phyloP scores from a whole-genome alignment of 495 filamentous ascomycete genomes.

The Neurospora tetraspora region DNA sequence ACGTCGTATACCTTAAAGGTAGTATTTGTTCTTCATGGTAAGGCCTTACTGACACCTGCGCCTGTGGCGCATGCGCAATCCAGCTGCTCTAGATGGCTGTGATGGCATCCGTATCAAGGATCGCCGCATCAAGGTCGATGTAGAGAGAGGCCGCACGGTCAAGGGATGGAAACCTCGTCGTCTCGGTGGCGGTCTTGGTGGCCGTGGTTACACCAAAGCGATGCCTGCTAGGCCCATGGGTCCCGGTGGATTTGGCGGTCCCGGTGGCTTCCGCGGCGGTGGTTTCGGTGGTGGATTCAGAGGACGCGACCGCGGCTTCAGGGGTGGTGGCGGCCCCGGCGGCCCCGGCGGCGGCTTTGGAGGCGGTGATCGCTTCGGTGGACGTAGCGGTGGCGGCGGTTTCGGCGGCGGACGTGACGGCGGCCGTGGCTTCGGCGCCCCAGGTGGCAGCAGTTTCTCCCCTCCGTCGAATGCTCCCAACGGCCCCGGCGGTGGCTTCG shows the following conservation, averaged over 20 bases:
- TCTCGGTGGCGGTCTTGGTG: constrained; percentile 85
- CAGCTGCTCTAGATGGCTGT: constrained; percentile 47
- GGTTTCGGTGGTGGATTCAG: constrained; percentile 41
- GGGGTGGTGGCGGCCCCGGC: constrained; percentile 43
- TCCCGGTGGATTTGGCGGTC: constrained; percentile 56
- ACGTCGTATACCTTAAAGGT: constrained; percentile 10
- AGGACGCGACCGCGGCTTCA: constrained; percentile 45
- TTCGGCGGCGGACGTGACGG: constrained; percentile 37
- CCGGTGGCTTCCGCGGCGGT: constrained; percentile 50
- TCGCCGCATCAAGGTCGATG: constrained; percentile 84
- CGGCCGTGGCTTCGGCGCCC: constrained; percentile 30
- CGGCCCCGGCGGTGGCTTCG: constrained; percentile 49
- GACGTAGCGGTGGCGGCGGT: constrained; percentile 42
- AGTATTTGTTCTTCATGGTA: constrained; percentile 33
- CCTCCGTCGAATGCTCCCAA: constrained; percentile 64
- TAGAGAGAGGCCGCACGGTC: constrained; percentile 90
- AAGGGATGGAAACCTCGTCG: constrained; percentile 90
- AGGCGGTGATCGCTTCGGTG: constrained; percentile 49
- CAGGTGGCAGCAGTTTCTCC: background rate
- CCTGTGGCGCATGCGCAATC: constrained; percentile 40
- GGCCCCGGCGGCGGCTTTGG: constrained; percentile 33
- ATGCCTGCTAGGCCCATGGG: constrained; percentile 65
- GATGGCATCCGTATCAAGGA: constrained; percentile 92
- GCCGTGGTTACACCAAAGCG: constrained; percentile 85
- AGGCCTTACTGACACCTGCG: constrained; percentile 48